phyloP scores from a whole-genome alignment of 345 rosid species.

The Eucalyptus lansdowneana region DNA sequence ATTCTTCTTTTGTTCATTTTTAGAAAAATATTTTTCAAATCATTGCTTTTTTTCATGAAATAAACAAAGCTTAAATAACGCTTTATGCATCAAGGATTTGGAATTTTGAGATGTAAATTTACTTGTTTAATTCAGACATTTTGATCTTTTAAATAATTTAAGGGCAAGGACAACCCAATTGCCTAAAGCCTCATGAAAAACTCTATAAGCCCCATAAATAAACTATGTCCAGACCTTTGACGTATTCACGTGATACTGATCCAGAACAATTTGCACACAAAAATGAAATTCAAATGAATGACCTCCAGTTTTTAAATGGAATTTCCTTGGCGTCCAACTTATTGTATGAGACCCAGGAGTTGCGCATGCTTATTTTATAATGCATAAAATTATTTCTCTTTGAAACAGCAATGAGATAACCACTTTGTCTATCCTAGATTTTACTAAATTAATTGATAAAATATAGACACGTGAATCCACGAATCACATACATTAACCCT shows the following conservation, averaged over 20 bases:
- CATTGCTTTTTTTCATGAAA: not conserved
- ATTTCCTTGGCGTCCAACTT: not conserved
- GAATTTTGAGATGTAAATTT: not conserved
- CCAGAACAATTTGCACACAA: not conserved
- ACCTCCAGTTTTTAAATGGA: not conserved
- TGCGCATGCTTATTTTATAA: not conserved
- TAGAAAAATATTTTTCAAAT: not conserved
- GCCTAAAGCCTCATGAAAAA: not conserved
- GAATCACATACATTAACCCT: not conserved
- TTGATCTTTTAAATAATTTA: not conserved
- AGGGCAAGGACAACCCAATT: not conserved
- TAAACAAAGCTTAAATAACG: not conserved
- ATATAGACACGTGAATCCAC: not conserved
- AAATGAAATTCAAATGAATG: not conserved
- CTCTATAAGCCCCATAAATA: not conserved
- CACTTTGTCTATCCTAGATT: not conserved
- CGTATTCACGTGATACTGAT: not conserved
- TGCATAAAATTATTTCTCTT: not conserved
- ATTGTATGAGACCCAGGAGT: not conserved
- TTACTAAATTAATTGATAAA: not conserved
- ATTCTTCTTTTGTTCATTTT: not conserved
- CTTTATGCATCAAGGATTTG: not conserved
- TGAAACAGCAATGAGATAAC: not conserved
- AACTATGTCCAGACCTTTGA: not conserved
- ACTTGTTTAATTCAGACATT: not conserved